Evolutionary conservation across 83 land plant genomes (phyloP), one percentile per base, ranked within the genome.

Genomic region (Isoetes engelmannii): DNA sequence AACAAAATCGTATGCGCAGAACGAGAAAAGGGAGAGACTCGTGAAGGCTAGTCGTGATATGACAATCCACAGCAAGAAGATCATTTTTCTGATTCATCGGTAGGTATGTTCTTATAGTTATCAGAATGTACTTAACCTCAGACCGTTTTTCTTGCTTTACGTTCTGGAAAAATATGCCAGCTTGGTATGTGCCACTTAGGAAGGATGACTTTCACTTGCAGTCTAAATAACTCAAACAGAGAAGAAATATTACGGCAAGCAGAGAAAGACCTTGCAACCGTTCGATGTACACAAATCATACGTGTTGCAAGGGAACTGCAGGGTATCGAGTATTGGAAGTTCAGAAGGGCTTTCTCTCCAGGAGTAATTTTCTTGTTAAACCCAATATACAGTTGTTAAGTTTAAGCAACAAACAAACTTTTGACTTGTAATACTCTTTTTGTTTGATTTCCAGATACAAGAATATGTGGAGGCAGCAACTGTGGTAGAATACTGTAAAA

Each of bases 381-480:
- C 3, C 66, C 1, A 63, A 15, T 43, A 7, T 43, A 13, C 44
- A 7, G 60, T 57, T 57, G 68, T 55, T 20, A 7, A 53, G 47
- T 42, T 17, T 17, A 12, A 12, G 54, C 54, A 17, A 51, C 12
- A 51, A 12, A 3, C 54, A 12, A 1, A 12, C 15, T 51, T 51
- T 0, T 51, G 54, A 7, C 53, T 49, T 51, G 54, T 12, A 12
- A 10, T 15, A 12, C 3, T 12, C 12, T 51, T 51, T 10, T 51
- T 51, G 54, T 51, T 0, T 51, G 12, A n/a, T 10, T 51, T 78
- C 59, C 76, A 91, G 96, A 75, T 91, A 49, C 97, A 91, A 75
- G 97, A 91, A 55, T 91, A 80, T 76, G 86, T 91, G 53, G 97
- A 91, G 79, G 97, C 97, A 75, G 97, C 93, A 20, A 86, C 90